Conservation (phyloP, 371 early-diverging fungal species). For the Nematocida homosporus region DNA sequence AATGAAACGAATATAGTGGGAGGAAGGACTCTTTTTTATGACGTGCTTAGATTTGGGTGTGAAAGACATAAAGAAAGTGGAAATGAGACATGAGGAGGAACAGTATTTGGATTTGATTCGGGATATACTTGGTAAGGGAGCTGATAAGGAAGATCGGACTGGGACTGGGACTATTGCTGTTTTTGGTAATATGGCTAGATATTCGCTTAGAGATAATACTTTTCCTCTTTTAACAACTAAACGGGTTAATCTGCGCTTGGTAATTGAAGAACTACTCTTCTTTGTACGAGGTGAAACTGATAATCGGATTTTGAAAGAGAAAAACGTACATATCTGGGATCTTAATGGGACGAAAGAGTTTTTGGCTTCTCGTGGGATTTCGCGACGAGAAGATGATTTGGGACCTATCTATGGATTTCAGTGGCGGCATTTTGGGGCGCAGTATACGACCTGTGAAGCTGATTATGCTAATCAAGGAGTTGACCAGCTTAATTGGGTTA, state of each 20-base stretch:
- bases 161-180: conserved; percentile 87
- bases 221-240: conserved; percentile 95
- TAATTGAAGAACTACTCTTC: conserved; percentile 92
- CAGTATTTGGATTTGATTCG: conserved; percentile 82
- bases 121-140: conserved; percentile 75
- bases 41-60: background rate
- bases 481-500: conserved; percentile 85
- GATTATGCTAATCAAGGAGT: conserved; percentile 86
- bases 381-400: conserved; percentile 80
- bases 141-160: conserved; percentile 79
- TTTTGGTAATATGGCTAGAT: conserved; percentile 86
- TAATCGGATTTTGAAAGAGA: conserved; percentile 74
- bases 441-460: conserved; percentile 77
- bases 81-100: conserved; percentile 72
- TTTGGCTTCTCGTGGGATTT: conserved; percentile 77
- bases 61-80: background rate
- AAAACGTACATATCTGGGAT: conserved; percentile 90
- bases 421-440: conserved; percentile 97
- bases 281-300: conserved; percentile 88
- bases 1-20: background rate
- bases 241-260: conserved; percentile 80
- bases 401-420: conserved; percentile 99
- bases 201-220: conserved; percentile 73
- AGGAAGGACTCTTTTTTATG: background rate
- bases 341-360: conserved; percentile 85